phyloP scores from a whole-genome alignment of 768 basidiomycete species.

The Austroboletus festivus region DNA sequence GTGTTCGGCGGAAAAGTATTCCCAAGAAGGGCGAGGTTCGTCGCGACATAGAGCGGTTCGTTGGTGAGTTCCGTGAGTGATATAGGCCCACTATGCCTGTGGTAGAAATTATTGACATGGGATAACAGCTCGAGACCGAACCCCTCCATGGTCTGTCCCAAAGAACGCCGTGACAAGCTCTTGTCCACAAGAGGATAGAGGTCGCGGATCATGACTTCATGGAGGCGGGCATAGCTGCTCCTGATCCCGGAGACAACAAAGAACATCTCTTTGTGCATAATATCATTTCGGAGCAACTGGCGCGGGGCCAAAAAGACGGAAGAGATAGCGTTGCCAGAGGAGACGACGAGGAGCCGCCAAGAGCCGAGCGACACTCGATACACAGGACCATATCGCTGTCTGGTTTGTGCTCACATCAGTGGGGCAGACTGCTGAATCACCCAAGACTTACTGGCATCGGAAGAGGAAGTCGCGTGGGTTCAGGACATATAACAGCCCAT shows the following conservation, averaged over 20 bases:
- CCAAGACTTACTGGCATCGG: constrained; percentile 21
- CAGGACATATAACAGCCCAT: constrained; percentile 10
- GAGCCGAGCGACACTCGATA: constrained; percentile 19
- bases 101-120: constrained; percentile 7
- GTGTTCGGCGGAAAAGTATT: constrained; percentile 16
- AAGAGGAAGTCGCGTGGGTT: constrained; percentile 16
- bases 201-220: constrained; percentile 15
- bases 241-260: constrained; percentile 12
- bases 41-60: constrained; percentile 15
- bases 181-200: constrained; percentile 24
- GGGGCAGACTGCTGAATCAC: neutral
- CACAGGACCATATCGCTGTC: constrained; percentile 13
- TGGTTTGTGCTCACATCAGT: constrained; percentile 5
- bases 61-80: constrained; percentile 18
- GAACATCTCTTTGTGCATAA: constrained; percentile 11
- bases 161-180: constrained; percentile 8
- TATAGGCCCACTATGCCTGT: neutral
- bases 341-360: constrained; percentile 14
- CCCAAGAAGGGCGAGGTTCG: constrained; percentile 21
- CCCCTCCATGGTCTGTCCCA: constrained; percentile 8
- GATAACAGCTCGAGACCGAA: constrained; percentile 15
- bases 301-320: constrained; percentile 5
- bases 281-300: constrained; percentile 9
- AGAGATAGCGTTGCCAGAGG: constrained; percentile 13
- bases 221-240: constrained; percentile 4